Base-by-base conservation (phyloP, 2,329 filamentous ascomycete species). In the Fusarium xyrophilum region DNA sequence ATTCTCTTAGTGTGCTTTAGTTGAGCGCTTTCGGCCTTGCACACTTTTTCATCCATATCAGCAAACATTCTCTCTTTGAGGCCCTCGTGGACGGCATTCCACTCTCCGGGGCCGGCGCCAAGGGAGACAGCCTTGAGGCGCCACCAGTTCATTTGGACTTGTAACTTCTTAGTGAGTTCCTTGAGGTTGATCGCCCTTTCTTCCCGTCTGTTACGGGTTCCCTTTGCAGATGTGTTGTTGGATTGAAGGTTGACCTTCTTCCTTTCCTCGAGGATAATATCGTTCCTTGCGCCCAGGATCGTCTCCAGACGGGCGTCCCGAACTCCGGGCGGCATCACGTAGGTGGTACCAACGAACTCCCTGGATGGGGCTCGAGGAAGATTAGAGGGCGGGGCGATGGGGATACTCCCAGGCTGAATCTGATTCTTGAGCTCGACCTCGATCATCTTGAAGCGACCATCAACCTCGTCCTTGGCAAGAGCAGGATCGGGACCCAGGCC, bases 171-270 rank as follows among this genome's bases (percentile, higher is more conserved):
- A 19, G 74, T 60, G 25, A 78, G 62, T 6, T 32, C 21, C 4
- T 68, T 70, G 11, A 70, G 68, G 14, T 71, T 62, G 0, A 56
- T 47, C 3, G 77, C 67, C 1, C 68, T 60, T 51, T 79, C 78
- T 28, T 76, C 56, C 1, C 78, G 73, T 23, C 73, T 67, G 23
- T 74, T 63, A 1, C 80, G 74, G 14, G 75, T 78, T 55, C 79
- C 77, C 65, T 77, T 79, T 27, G 80, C 80, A 1, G 80, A 77
- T 36, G 70, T 60, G 62, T 80, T 81, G 71, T 82, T 82, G 25
- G 25, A 25, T 25, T 6, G 60, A 4, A 76, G 72, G 21, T 79
- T 75, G 3, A 75, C 47, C 9, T 46, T 15, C 52, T 79, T 77
- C 58, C 76, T 76, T 10, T 62, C 57, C 1, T 48, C 63, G 23